Conservation (phyloP, 2,329 filamentous ascomycete species). For the Verruconis gallopava region DNA sequence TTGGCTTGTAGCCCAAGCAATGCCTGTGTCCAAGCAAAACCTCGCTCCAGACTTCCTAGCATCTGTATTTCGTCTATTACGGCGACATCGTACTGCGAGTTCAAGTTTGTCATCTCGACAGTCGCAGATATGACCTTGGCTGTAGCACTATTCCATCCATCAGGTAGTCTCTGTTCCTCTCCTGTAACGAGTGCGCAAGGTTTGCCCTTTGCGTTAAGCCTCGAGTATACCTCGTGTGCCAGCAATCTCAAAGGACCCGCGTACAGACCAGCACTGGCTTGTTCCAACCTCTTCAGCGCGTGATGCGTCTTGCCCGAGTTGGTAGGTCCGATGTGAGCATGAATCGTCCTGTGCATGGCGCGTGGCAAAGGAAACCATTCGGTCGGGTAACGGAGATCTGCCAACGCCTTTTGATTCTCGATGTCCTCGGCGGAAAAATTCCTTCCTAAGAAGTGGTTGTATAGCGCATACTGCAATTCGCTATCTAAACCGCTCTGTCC, state of each 20-base stretch:
- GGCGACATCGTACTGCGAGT: constrained; percentile 63
- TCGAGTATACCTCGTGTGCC: constrained; percentile 88
- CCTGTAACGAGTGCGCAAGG: constrained; percentile 75
- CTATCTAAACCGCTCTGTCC: constrained; percentile 39
- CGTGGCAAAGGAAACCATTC: constrained; percentile 90
- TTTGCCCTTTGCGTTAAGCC: constrained; percentile 66
- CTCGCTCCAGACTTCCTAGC: constrained; percentile 68
- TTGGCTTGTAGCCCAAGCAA: constrained; percentile 74
- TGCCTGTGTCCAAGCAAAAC: constrained; percentile 91
- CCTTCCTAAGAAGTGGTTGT: constrained; percentile 25
- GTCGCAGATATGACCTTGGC: constrained; percentile 66
- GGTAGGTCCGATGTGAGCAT: constrained; percentile 90
- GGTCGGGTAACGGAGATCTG: constrained; percentile 76
- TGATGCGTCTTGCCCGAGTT: constrained; percentile 98
- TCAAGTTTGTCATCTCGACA: constrained; percentile 71
- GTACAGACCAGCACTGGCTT: constrained; percentile 66
- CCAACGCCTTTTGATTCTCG: constrained; percentile 35
- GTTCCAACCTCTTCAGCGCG: constrained; percentile 72
- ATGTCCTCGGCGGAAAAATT: constrained; percentile 24
- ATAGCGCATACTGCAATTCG: constrained; percentile 57
- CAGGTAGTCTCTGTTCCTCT: constrained; percentile 66
- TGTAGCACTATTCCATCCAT: constrained; percentile 27
- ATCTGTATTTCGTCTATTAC: constrained; percentile 99
- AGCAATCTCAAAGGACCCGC: constrained; percentile 79
- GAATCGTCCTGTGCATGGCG: constrained; percentile 65